phyloP scores from a whole-genome alignment of 257 asterid species.

The Phtheirospermum japonicum region DNA sequence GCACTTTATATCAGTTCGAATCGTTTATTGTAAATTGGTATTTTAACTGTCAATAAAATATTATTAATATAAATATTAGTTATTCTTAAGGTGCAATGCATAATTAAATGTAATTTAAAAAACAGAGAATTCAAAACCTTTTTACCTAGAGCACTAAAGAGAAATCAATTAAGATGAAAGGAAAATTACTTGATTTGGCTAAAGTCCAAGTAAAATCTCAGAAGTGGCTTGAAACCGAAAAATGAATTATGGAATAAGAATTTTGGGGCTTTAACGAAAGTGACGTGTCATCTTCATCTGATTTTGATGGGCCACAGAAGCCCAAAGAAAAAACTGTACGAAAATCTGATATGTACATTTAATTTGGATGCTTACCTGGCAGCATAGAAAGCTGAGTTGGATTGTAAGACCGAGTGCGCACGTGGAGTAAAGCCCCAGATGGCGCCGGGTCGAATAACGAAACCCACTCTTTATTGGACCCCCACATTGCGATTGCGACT shows the following conservation, averaged over 20 bases:
- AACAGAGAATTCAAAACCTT: neutral
- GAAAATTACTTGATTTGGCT: neutral
- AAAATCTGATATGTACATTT: too few relatives aligned
- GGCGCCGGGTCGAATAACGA: constrained; percentile 19
- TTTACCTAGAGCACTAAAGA: neutral
- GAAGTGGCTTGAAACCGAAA: too few relatives aligned
- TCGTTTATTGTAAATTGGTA: too few relatives aligned
- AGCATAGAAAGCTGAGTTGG: constrained; percentile 37
- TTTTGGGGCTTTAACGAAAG: constrained; percentile 26
- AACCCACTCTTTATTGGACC: constrained; percentile 39
- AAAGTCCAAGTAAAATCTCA: too few relatives aligned
- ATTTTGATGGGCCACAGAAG: constrained; percentile 49
- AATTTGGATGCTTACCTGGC: too few relatives aligned
- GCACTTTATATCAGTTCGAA: too few relatives aligned
- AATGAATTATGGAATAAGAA: neutral
- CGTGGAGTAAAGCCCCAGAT: constrained; percentile 38
- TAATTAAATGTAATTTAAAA: too few relatives aligned
- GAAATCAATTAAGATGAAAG: constrained; percentile 1
- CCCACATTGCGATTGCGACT: constrained; percentile 39
- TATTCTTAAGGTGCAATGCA: too few relatives aligned
- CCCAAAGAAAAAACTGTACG: too few relatives aligned
- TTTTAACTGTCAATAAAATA: too few relatives aligned
- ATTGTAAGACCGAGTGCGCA: constrained; percentile 22
- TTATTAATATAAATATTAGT: too few relatives aligned
- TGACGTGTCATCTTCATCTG: constrained; percentile 33